Evolutionary conservation across 2,329 filamentous ascomycete genomes (phyloP).

Genomic region (Monilinia fructigena): DNA sequence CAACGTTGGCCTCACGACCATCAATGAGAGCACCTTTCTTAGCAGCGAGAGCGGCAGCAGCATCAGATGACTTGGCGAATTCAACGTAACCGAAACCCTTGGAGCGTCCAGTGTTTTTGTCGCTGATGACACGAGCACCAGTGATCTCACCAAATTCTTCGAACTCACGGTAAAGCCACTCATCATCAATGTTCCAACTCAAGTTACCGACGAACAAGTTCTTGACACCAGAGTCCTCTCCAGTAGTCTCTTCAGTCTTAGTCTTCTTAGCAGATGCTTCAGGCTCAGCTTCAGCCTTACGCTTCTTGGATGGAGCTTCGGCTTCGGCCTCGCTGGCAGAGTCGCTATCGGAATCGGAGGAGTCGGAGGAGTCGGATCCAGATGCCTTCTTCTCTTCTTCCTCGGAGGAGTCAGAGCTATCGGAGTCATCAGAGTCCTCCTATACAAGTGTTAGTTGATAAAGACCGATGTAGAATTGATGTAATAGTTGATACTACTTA

Average conservation of each 20-base stretch:
- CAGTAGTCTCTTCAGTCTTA: conserved; percentile 46
- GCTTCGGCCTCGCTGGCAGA: conserved; percentile 34
- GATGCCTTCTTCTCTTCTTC: conserved; percentile 25
- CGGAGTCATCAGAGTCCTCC: conserved; percentile 19
- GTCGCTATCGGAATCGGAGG: conserved; percentile 29
- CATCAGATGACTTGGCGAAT: conserved; percentile 59
- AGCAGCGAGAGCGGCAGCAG: conserved; percentile 60
- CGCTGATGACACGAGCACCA: conserved; percentile 64
- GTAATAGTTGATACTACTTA: conserved; percentile 28
- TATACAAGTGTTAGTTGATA: background rate
- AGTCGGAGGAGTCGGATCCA: conserved; percentile 32
- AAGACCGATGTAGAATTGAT: background rate
- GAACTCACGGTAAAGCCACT: conserved; percentile 68
- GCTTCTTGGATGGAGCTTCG: conserved; percentile 53
- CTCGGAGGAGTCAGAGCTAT: conserved; percentile 28
- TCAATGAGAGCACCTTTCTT: conserved; percentile 66
- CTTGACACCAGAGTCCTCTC: conserved; percentile 46
- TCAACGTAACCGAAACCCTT: conserved; percentile 76
- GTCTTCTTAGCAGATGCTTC: conserved; percentile 51
- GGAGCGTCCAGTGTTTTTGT: conserved; percentile 64
- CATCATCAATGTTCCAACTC: conserved; percentile 74
- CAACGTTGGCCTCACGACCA: conserved; percentile 65
- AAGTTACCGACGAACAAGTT: conserved; percentile 73
- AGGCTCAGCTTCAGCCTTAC: conserved; percentile 53
- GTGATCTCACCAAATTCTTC: conserved; percentile 65